Percentiles rank a stretch among this genome's conserved stretches.
Conservation (phyloP, 768 basidiomycete genomes). For the Kwoniella dejecticola region DNA sequence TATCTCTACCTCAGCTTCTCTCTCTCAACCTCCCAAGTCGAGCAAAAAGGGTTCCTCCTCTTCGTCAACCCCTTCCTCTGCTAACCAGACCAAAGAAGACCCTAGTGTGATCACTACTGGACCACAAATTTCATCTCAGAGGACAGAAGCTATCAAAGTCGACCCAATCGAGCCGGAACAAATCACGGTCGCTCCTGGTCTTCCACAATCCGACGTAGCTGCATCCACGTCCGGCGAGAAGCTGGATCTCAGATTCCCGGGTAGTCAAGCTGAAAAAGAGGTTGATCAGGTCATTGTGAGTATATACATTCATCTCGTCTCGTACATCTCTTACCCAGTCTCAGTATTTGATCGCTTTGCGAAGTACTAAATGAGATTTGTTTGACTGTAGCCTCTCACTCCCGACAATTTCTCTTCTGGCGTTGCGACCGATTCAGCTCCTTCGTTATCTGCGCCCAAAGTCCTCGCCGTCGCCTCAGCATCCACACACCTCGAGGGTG, state of each 20-base stretch:
- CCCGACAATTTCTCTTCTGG: slow-evolving; percentile 64
- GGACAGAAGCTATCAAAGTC: slow-evolving; percentile 31
- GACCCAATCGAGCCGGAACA: slow-evolving; percentile 31
- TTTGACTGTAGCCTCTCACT: slow-evolving; percentile 61
- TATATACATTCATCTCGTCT: too few species aligned
- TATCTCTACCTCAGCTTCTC: slow-evolving; percentile 20
- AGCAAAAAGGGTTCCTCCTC: not conserved
- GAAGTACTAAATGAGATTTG: too few species aligned
- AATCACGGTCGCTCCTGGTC: slow-evolving; percentile 47
- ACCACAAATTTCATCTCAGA: slow-evolving; percentile 27
- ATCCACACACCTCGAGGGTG: slow-evolving; percentile 60
- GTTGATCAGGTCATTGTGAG: slow-evolving; percentile 51
- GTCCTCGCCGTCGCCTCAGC: slow-evolving; percentile 62
- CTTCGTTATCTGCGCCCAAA: slow-evolving; percentile 57
- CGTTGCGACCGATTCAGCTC: slow-evolving; percentile 10
- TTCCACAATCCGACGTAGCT: slow-evolving; percentile 39
- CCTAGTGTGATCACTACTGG: slow-evolving; percentile 33
- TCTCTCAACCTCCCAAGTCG: slow-evolving; percentile 13
- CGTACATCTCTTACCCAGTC: too few species aligned
- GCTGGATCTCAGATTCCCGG: slow-evolving; percentile 42
- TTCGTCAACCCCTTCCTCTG: slow-evolving; percentile 4
- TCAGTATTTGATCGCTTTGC: too few species aligned
- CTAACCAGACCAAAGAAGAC: slow-evolving; percentile 16
- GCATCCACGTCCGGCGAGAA: slow-evolving; percentile 11
- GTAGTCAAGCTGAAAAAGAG: slow-evolving; percentile 25